Percentiles rank a stretch among this genome's conserved stretches.
phyloP scores from a whole-genome alignment of 108 stramenopile species.

The Seminavis robusta region DNA sequence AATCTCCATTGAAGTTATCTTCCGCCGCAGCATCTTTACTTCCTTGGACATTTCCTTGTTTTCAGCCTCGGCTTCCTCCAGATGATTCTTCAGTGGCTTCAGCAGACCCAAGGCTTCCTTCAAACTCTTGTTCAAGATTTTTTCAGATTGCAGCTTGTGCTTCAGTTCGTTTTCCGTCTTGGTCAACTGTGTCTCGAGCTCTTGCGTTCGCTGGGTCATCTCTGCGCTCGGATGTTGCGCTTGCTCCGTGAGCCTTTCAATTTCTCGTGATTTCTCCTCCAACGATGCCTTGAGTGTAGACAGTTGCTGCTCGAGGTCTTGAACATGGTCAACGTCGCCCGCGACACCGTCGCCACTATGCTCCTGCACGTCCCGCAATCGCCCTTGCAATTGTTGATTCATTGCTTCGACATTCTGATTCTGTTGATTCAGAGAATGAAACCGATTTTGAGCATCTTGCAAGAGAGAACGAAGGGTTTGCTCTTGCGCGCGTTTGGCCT shows the following conservation, averaged over 20 bases:
- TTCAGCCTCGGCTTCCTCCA: constrained; percentile 52
- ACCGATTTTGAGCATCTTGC: constrained; percentile 36
- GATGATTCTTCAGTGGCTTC: constrained; percentile 45
- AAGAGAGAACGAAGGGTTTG: constrained; percentile 32
- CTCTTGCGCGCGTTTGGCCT: constrained; percentile 46
- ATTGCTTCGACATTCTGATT: constrained; percentile 27
- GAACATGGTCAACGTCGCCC: background rate
- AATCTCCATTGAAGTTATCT: constrained; percentile 25
- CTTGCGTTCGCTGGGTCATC: background rate
- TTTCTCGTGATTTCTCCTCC: constrained; percentile 13
- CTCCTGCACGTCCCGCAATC: constrained; percentile 1
- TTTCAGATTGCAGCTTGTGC: constrained; percentile 27
- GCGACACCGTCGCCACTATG: background rate
- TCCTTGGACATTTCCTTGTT: constrained; percentile 40
- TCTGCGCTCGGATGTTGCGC: background rate
- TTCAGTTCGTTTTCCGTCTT: constrained; percentile 19
- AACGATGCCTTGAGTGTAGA: constrained; percentile 9
- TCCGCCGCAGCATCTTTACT: constrained; percentile 29
- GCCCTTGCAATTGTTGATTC: constrained; percentile 38
- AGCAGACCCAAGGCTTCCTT: constrained; percentile 52
- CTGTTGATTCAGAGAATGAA: constrained; percentile 31
- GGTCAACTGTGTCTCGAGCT: constrained; percentile 18
- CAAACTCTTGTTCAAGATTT: constrained; percentile 37
- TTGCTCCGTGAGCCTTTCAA: constrained; percentile 12
- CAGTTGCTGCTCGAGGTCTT: constrained; percentile 5